Evolutionary conservation across 768 basidiomycete species (phyloP).

Genomic region (Tremella fuciformis): DNA sequence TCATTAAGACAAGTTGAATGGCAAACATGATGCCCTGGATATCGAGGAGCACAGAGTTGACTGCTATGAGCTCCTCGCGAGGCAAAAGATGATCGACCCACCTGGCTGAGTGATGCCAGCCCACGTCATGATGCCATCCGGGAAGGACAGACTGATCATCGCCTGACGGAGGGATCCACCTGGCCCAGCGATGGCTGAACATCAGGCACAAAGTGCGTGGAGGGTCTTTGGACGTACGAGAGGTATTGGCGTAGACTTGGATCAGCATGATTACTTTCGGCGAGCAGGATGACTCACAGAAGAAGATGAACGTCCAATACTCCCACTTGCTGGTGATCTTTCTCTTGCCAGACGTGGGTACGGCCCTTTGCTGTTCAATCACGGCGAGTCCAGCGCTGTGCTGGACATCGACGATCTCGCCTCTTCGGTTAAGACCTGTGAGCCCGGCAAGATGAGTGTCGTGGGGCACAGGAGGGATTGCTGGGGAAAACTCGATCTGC

Average conservation of each 20-base stretch:
- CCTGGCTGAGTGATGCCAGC: constrained; percentile 9
- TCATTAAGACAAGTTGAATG: constrained; percentile 13
- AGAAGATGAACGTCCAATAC: constrained; percentile 11
- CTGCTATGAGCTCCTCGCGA: constrained; percentile 1
- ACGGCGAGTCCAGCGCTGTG: constrained; percentile 13
- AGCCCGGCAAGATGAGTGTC: too few relatives aligned
- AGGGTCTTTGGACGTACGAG: constrained; percentile 10
- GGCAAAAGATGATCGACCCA: not conserved
- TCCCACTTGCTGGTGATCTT: constrained; percentile 15
- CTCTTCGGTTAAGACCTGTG: not conserved
- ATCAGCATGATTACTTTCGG: too few relatives aligned
- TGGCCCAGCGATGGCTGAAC: constrained; percentile 10
- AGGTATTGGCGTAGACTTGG: constrained; percentile 8
- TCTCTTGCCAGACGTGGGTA: constrained; percentile 15
- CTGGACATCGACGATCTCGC: not conserved
- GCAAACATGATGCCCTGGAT: constrained; percentile 21
- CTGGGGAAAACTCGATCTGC: too few relatives aligned
- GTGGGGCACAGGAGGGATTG: too few relatives aligned
- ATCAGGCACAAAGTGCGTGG: too few relatives aligned
- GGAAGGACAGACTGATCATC: constrained; percentile 11
- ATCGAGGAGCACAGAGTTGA: constrained; percentile 20
- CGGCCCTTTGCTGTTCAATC: constrained; percentile 8
- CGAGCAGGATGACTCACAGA: constrained; percentile 11
- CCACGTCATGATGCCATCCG: constrained; percentile 12
- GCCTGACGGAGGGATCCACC: constrained; percentile 14